Evolutionary conservation across 2,329 filamentous ascomycete genomes (phyloP), one percentile per base, ranked within the genome.

Genomic region (Ascochyta lentis): DNA sequence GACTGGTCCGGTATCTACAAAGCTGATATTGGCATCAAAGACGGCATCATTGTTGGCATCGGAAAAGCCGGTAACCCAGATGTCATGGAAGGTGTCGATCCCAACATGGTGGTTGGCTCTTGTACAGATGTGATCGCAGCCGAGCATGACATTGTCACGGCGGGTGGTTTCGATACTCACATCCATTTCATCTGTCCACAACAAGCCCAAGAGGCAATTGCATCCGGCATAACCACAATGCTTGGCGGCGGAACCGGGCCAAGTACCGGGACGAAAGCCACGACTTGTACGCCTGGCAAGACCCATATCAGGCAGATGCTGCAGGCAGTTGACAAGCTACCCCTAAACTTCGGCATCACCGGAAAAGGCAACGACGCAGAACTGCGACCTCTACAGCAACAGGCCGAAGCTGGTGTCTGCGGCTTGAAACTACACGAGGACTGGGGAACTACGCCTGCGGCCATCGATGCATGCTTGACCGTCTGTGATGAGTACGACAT

Each of bases 11-110:
- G 94, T 43, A 96, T 98, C 70, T 96, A 91, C 82, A 98, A 98
- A 79, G 94, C 93, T 6, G 94, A 98, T 74, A 96, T 98, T 71
- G 94, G 94, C 26, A 88, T 98, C 74, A 96, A 96, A 76, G 78
- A 92, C 64, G 93, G 94, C 2, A 73, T 89, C 35, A 97, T 98
- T 68, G 88, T 89, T 26, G 94, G 87, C 0, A 94, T 98, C 65
- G 94, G 94, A 56, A 97, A 98, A 77, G 92, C 94, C 15, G 94
- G 94, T 19, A 98, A 97, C 69, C 94, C 94, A n/a, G 94, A 98
- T 76, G 86, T 96, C 42, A 97, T 97, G 94, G 89, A 95, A 29
- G 91, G 91, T 4, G 91, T 98, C 6, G 82, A 89, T 56, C 81
- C 86, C 0, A 83, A 87, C 52, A 86, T 98, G 87, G 80, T 96